phyloP scores from a whole-genome alignment of 192 early-diverging fungal genomes.

The Mortierella claussenii region DNA sequence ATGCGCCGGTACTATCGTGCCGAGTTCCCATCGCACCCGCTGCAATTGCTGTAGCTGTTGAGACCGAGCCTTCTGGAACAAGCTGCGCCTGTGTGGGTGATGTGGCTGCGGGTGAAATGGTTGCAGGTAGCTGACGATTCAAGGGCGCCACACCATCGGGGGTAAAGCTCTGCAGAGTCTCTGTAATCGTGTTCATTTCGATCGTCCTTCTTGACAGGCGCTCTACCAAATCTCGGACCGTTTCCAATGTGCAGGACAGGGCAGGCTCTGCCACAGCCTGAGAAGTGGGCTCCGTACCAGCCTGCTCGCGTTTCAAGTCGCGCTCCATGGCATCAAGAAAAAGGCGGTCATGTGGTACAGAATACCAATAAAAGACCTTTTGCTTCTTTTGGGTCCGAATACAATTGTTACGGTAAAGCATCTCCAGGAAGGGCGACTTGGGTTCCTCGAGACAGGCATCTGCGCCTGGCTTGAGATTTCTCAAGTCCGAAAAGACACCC shows the following conservation, averaged over 20 bases:
- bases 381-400: constrained; percentile 99
- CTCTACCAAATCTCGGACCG: constrained; percentile 66
- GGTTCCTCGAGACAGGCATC: constrained; percentile 94
- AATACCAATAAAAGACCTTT: constrained; percentile 99
- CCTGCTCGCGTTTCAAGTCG: constrained; percentile 93
- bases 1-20: not conserved
- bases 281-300: constrained; percentile 87
- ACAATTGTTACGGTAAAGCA: constrained; percentile 95
- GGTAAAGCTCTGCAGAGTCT: constrained; percentile 46
- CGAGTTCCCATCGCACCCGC: not conserved
- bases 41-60: not conserved
- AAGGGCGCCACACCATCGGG: constrained; percentile 42
- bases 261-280: constrained; percentile 74
- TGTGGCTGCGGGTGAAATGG: constrained; percentile 19
- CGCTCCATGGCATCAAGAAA: constrained; percentile 97
- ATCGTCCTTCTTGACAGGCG: constrained; percentile 58
- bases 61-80: constrained; percentile 19
- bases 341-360: constrained; percentile 92
- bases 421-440: constrained; percentile 92
- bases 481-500: constrained; percentile 94
- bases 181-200: constrained; percentile 46
- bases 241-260: constrained; percentile 69
- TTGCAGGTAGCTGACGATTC: constrained; percentile 34
- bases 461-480: constrained; percentile 95
- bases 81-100: constrained; percentile 43